These are phyloP conservation scores for Citrullus colocynthis DNA, from an alignment of 306 rosid genomes.

Conservation along the genomic window DNA sequence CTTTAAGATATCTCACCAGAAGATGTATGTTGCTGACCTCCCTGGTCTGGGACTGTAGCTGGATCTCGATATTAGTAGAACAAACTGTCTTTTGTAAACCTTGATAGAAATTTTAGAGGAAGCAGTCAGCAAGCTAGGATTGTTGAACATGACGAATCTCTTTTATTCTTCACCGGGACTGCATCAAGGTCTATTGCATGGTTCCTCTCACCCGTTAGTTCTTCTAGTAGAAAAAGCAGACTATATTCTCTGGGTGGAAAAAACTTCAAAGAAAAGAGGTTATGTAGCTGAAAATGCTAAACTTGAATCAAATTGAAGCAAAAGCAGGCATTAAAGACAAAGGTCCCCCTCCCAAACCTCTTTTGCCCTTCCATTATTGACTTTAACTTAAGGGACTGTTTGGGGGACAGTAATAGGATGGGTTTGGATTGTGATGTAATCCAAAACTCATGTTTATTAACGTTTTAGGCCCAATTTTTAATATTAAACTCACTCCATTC, in stretches of 20 bases:
- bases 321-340: neutral
- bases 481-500: too few relatives aligned
- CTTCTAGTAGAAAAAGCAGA: neutral
- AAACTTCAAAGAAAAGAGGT: neutral
- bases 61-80: neutral
- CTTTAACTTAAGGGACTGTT: neutral
- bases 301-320: neutral
- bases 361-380: neutral
- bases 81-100: neutral
- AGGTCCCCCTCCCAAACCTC: neutral
- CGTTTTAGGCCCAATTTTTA: too few relatives aligned
- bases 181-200: neutral
- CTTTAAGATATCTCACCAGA: neutral
- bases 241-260: neutral
- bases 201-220: neutral
- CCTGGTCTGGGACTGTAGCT: neutral
- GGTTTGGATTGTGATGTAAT: too few relatives aligned
- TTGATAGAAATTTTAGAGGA: neutral
- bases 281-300: neutral
- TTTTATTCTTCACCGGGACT: neutral
- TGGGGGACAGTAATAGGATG: too few relatives aligned
- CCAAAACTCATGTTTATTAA: too few relatives aligned
- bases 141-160: neutral
- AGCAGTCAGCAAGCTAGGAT: neutral
- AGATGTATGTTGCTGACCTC: neutral